These are phyloP conservation scores for Macadamia integrifolia DNA, from an alignment of 164 flowering plant genomes.

Conservation along the genomic window DNA sequence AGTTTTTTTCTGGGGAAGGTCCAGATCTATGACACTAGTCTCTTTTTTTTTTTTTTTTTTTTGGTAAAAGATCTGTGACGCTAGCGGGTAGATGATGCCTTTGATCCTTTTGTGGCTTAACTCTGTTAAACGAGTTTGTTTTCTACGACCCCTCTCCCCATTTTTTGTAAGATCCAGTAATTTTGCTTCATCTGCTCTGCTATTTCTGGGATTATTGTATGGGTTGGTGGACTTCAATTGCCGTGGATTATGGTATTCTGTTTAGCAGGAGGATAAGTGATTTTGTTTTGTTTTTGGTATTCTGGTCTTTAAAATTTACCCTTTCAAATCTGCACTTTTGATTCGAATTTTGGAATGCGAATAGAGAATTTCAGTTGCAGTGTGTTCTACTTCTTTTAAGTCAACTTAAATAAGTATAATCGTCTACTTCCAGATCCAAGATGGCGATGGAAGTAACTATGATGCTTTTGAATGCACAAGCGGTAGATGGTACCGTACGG, in stretches of 20 bases:
- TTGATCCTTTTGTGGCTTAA: background rate
- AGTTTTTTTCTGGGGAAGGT: background rate
- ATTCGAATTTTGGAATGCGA: background rate
- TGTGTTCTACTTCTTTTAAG: background rate
- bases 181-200: too few species aligned
- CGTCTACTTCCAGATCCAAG: constrained; percentile 6
- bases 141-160: too few species aligned
- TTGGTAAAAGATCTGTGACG: too few species aligned
- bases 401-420: background rate
- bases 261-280: too few species aligned
- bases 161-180: too few species aligned
- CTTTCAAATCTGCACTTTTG: background rate
- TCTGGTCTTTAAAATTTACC: background rate
- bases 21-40: background rate
- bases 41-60: too few species aligned
- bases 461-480: constrained; percentile 57
- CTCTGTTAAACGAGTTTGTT: background rate
- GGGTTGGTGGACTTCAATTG: too few species aligned
- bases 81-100: background rate
- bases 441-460: constrained; percentile 70
- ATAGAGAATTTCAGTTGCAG: background rate
- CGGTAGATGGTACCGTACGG: constrained; percentile 53
- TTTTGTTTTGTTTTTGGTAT: background rate
- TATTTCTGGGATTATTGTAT: too few species aligned
- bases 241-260: too few species aligned